Evolutionary conservation across 352 stramenopile genomes (phyloP), one percentile per base, ranked within the genome.

Genomic region (Globisporangium ultimum): DNA sequence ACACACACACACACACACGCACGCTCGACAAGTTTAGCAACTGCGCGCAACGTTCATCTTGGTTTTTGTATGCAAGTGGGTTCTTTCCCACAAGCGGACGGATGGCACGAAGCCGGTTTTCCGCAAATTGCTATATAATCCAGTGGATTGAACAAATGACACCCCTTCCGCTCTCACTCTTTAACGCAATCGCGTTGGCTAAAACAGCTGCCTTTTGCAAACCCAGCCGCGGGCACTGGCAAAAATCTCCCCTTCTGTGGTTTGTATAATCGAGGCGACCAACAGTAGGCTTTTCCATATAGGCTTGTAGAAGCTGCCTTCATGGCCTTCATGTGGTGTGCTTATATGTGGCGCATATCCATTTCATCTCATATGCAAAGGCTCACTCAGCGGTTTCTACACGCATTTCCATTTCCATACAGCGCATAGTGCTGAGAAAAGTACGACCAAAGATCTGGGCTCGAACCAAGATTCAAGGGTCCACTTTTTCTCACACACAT

Each of bases 181-280:
- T 45, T 45, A 45, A 45, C 40, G 40, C 40, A 45, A 45, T 45
- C 40, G 40, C 40, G 17, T 8, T 18, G 3, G 0, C 4, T n/a
- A 45, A 43, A 45, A 45, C 40, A 45, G 40, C 40, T 45, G 40
- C 40, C 40, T 45, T 45, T 45, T 45, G 40, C 40, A 45, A 45
- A 45, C 40, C 40, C 40, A 45, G 40, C 40, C 40, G 40, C 40
- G 17, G 0, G 40, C 40, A 18, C 40, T 45, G 40, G 1, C 40
- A 45, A 10, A 28, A 5, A 28, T 28, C 24, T 10, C 28, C 28
- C 28, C 28, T 36, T 36, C 28, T 28, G 24, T 28, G 5, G 28
- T 36, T 36, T 36, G 28, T 28, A 28, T 28, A 28, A 28, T 36
- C 28, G 28, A 36, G 28, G 3, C 28, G 28, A 36, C 28, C 28